These are phyloP conservation scores for Phlyctochytrium arcticum DNA, from an alignment of 192 early-diverging fungal species.

Conservation along the genomic window DNA sequence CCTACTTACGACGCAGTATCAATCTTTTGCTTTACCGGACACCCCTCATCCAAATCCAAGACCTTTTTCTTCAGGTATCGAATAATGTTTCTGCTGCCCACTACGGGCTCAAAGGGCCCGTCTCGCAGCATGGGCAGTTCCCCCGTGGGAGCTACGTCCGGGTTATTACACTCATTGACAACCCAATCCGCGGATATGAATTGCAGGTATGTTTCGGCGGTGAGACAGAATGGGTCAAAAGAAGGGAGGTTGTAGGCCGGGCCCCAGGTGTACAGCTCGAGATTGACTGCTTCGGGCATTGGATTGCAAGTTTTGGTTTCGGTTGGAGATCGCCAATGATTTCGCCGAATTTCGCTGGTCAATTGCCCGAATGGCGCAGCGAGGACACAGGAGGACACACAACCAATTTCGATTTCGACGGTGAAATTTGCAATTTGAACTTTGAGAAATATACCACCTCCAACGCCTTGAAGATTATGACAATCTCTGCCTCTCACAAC, in stretches of 20 bases:
- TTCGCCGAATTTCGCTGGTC: too few species aligned
- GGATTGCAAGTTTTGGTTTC: too few species aligned
- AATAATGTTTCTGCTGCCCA: slow-evolving; percentile 33
- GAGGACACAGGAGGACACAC: too few species aligned
- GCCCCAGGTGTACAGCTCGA: slow-evolving; percentile 73
- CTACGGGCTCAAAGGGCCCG: slow-evolving; percentile 37
- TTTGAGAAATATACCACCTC: too few species aligned
- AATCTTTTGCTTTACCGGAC: slow-evolving; percentile 31
- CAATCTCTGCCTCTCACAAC: background rate
- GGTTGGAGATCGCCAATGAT: too few species aligned
- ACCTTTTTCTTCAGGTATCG: slow-evolving; percentile 38
- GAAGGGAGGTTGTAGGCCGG: slow-evolving; percentile 58
- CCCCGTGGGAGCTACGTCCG: slow-evolving; percentile 64
- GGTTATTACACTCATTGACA: slow-evolving; percentile 56
- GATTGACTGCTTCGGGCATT: too few species aligned
- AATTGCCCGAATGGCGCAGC: too few species aligned
- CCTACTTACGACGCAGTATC: slow-evolving; percentile 48
- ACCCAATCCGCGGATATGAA: slow-evolving; percentile 50
- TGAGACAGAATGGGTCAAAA: slow-evolving; percentile 69
- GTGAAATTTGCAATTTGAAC: too few species aligned
- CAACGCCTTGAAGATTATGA: too few species aligned
- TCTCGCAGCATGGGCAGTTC: slow-evolving; percentile 69
- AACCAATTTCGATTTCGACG: too few species aligned
- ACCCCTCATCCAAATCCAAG: slow-evolving; percentile 38
- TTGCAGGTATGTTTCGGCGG: slow-evolving; percentile 56